These are phyloP conservation scores for Allium fistulosum DNA, from an alignment of 106 monocot genomes.

Conservation along the genomic window DNA sequence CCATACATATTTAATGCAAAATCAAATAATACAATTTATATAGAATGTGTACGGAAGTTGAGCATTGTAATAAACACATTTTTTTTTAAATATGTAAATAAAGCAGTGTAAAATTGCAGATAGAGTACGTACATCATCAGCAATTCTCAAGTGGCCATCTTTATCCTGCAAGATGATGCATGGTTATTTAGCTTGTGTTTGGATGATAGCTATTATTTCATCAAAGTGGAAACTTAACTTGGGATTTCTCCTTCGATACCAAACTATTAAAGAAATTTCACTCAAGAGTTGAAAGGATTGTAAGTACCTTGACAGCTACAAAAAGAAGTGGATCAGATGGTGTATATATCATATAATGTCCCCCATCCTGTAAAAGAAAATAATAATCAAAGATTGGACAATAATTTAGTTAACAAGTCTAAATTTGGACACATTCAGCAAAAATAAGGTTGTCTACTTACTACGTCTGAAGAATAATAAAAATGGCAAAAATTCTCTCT, in stretches of 20 bases:
- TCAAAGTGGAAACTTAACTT: too few relatives aligned
- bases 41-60: not conserved
- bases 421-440: too few relatives aligned
- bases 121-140: constrained; percentile 78
- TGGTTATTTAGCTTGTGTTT: not conserved
- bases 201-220: too few relatives aligned
- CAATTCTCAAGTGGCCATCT: constrained; percentile 69
- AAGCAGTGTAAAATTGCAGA: not conserved
- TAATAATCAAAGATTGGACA: not conserved
- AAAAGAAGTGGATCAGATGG: constrained; percentile 94
- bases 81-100: not conserved
- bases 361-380: constrained; percentile 59
- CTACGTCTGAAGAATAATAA: too few relatives aligned
- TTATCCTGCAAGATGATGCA: constrained; percentile 49
- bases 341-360: constrained; percentile 96
- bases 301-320: constrained; percentile 75
- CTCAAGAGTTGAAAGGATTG: not conserved
- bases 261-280: not conserved
- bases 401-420: too few relatives aligned
- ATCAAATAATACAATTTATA: too few relatives aligned
- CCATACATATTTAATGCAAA: too few relatives aligned
- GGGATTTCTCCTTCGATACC: too few relatives aligned
- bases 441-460: too few relatives aligned
- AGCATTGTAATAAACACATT: not conserved
- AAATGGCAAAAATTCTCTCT: not conserved